phyloP scores from a whole-genome alignment of 75 land plant species.

The Pseudotsuga menziesii region DNA sequence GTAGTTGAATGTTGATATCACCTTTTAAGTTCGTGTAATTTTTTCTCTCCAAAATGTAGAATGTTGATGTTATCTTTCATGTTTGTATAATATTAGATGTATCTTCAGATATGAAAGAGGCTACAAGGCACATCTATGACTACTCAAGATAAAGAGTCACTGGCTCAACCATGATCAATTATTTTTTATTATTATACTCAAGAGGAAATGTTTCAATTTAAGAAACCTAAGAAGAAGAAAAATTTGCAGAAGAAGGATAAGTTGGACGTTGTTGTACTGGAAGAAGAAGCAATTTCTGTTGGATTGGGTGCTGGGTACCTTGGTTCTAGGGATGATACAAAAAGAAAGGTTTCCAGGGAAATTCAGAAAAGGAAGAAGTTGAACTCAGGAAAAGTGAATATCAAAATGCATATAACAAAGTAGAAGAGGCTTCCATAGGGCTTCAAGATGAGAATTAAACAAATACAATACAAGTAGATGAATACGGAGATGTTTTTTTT shows the following conservation, averaged over 20 bases:
- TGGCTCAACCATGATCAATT: conserved; percentile 32
- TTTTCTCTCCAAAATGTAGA: too few species aligned
- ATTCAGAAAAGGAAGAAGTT: conserved; percentile 57
- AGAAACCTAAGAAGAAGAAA: conserved; percentile 97
- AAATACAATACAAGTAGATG: conserved; percentile 28
- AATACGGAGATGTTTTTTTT: conserved; percentile 48
- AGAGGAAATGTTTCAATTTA: conserved; percentile 94
- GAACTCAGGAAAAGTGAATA: conserved; percentile 65
- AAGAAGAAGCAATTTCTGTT: conserved; percentile 85
- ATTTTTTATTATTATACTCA: conserved; percentile 85
- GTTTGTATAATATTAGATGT: too few species aligned
- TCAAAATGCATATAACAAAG: conserved; percentile 66
- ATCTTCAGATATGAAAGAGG: conserved; percentile 67
- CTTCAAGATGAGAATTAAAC: conserved; percentile 35
- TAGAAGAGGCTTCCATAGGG: conserved; percentile 81
- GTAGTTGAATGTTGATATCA: too few species aligned
- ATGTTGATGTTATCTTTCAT: too few species aligned
- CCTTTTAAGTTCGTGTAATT: too few species aligned
- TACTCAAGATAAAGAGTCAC: conserved; percentile 43
- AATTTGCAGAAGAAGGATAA: conserved; percentile 81
- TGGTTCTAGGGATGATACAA: conserved; percentile 65
- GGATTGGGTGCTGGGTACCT: conserved; percentile 81
- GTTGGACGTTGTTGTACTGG: conserved; percentile 88
- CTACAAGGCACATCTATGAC: conserved; percentile 45
- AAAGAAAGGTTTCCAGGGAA: conserved; percentile 40